Conservation (phyloP, 148 eudicot species). For the Camellia granthamiana region DNA sequence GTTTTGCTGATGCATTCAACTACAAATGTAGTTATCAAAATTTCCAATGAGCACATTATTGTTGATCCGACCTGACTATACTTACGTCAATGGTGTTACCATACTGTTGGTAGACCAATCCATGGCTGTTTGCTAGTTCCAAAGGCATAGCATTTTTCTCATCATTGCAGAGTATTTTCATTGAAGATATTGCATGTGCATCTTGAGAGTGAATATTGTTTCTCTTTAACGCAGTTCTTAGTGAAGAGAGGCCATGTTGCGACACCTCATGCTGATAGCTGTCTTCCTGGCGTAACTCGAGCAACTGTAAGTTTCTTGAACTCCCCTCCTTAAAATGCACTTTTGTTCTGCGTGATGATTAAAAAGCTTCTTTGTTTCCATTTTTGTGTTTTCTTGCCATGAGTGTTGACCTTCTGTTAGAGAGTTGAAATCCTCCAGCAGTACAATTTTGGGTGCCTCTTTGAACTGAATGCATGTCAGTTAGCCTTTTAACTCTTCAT, state of each 20-base stretch:
- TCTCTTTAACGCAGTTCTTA: constrained; percentile 64
- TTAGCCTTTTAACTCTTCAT: not conserved
- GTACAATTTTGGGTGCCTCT: not conserved
- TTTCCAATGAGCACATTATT: not conserved
- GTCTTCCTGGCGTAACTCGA: constrained; percentile 98
- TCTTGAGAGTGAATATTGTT: not conserved
- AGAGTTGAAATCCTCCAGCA: not conserved
- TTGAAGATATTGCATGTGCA: not conserved
- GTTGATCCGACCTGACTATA: not conserved
- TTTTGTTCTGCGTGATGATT: not conserved
- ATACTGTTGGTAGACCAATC: not conserved
- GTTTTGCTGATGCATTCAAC: not conserved
- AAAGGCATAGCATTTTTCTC: not conserved
- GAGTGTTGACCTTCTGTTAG: not conserved
- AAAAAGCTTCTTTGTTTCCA: not conserved
- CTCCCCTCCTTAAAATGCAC: not conserved
- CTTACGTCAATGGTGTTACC: constrained; percentile 1
- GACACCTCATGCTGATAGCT: constrained; percentile 95
- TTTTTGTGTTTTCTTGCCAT: not conserved
- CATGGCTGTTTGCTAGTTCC: not conserved
- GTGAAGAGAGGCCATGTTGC: constrained; percentile 84
- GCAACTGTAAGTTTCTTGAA: constrained; percentile 70
- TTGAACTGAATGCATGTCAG: not conserved
- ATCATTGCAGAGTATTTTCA: not conserved
- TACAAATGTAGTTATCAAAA: not conserved